A percentile compares a stretch with the other conserved stretches of the same genome.
phyloP scores from a whole-genome alignment of 345 rosid genomes.

The Aurinia saxatilis region DNA sequence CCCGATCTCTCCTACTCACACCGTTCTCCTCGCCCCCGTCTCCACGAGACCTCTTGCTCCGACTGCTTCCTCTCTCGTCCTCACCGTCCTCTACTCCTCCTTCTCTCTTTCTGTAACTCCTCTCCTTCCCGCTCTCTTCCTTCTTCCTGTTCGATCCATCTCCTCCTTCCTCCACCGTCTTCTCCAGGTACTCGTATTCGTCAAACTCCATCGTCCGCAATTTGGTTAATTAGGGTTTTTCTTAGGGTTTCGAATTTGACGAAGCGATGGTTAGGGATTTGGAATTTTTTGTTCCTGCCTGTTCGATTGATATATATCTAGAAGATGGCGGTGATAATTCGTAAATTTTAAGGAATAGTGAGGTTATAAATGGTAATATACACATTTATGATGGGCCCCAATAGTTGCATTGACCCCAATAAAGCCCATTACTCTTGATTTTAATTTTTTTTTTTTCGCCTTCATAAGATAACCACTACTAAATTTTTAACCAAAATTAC shows the following conservation, averaged over 20 bases:
- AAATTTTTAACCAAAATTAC: no score
- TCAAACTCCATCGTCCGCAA: slow-evolving; percentile 62
- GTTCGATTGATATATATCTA: slow-evolving; percentile 13
- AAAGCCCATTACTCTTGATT: background rate
- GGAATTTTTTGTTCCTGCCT: background rate
- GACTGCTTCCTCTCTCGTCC: slow-evolving; percentile 34
- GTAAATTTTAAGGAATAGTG: background rate
- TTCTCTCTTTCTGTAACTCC: slow-evolving; percentile 64
- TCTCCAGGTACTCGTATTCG: slow-evolving; percentile 94
- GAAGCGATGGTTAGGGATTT: background rate
- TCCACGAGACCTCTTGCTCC: slow-evolving; percentile 54
- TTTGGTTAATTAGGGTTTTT: slow-evolving; percentile 11
- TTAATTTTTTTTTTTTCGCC: background rate
- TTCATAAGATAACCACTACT: no score
- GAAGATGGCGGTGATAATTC: background rate
- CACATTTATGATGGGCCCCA: background rate
- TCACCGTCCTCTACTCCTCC: slow-evolving; percentile 45
- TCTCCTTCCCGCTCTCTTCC: slow-evolving; percentile 41
- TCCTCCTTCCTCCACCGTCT: slow-evolving; percentile 63
- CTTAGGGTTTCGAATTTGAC: slow-evolving; percentile 23
- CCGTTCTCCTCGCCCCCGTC: slow-evolving; percentile 58
- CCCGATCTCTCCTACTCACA: slow-evolving; percentile 36
- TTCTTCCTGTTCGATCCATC: slow-evolving; percentile 36
- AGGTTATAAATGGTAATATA: slow-evolving; percentile 6
- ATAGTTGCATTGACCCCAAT: background rate